Evolutionary conservation across 805 yeast species (phyloP), one percentile per base, ranked within the genome.

Genomic region (Candida jianshihensis): DNA sequence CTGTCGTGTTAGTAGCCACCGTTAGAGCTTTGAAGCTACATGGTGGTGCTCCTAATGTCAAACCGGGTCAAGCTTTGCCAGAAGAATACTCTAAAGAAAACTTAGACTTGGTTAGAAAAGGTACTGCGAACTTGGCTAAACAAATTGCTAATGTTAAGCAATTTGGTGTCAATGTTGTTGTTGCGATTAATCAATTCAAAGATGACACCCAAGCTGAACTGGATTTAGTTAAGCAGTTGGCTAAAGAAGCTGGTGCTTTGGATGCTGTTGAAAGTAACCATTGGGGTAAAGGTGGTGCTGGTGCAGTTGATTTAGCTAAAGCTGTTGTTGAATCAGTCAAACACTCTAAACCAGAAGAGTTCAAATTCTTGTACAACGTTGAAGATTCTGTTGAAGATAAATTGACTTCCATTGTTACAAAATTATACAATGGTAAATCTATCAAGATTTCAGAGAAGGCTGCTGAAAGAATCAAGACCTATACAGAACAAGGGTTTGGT

Each of bases 1-100:
- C 75, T 31, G 82, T 83, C 44, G 86, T 83, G 32, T 71, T 83
- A 49, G 94, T 83, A 41, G 92, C 94, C 35, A 83, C 94, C 26
- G 81, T 81, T 16, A 73, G 94, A 64, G 94, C 94, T 19, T 68
- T 83, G 61, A 83, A 83, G 61, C 76, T 83, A 33, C 94, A 83
- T 57, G 94, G 94, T 56, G 94, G 94, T 54, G 94, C 88, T 35
- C 86, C 92, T 34, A 88, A 81, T 51, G 90, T 83, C 39, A 83
- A 81, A 61, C 87, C 94, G 30, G 94, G 92, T 53, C 83, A 82
- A 44, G 69, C 86, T 38, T 69, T 83, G 57, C 86, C 90, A 42
- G 66, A 74, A 22, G 90, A 74, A 56, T 83, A 83, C 64, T 67
- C 76, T 16, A 70, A 71, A 49, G 94, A 83, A 58, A 78, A 82